Evolutionary conservation across 192 early-diverging fungal genomes (phyloP).

Genomic region (Kickxella alabastrina): DNA sequence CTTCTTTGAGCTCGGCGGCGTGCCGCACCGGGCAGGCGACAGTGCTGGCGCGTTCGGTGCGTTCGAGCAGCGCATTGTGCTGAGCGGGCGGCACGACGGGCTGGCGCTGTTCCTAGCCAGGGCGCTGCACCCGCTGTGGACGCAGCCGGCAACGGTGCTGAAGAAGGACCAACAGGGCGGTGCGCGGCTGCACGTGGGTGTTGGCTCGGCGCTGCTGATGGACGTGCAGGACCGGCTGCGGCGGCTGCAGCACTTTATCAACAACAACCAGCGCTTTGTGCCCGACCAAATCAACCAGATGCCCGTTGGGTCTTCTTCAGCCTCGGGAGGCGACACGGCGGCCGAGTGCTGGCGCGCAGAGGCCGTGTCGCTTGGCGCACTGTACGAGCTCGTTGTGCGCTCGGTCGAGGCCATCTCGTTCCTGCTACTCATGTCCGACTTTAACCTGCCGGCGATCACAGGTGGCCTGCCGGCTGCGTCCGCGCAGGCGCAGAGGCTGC

Average conservation of each 20-base stretch:
- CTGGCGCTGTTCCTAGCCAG: slow-evolving; percentile 72
- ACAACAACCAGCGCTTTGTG: slow-evolving; percentile 52
- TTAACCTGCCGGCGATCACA: slow-evolving; percentile 57
- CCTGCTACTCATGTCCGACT: slow-evolving; percentile 60
- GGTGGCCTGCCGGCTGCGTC: too few species aligned
- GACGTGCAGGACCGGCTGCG: slow-evolving; percentile 46
- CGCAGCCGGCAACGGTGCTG: slow-evolving; percentile 22
- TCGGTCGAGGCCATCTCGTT: slow-evolving; percentile 67
- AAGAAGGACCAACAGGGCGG: slow-evolving; percentile 1
- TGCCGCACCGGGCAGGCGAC: slow-evolving; percentile 26
- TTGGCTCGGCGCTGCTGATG: slow-evolving; percentile 29
- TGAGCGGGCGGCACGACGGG: slow-evolving; percentile 72
- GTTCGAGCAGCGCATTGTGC: slow-evolving; percentile 38
- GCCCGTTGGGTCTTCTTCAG: slow-evolving; percentile 38
- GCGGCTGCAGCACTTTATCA: slow-evolving; percentile 48
- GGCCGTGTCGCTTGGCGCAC: slow-evolving; percentile 56
- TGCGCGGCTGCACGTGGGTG: slow-evolving; percentile 30
- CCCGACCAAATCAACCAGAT: slow-evolving; percentile 50
- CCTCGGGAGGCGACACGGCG: slow-evolving; percentile 25
- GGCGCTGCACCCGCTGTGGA: slow-evolving; percentile 73
- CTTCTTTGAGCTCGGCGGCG: slow-evolving; percentile 48
- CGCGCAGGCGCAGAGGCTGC: slow-evolving; percentile 46
- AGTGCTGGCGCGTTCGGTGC: background rate
- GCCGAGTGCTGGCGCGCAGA: slow-evolving; percentile 60
- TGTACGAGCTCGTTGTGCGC: slow-evolving; percentile 56